Evolutionary conservation across 2,329 filamentous ascomycete genomes (phyloP).

Genomic region (Exophiala calicioides): DNA sequence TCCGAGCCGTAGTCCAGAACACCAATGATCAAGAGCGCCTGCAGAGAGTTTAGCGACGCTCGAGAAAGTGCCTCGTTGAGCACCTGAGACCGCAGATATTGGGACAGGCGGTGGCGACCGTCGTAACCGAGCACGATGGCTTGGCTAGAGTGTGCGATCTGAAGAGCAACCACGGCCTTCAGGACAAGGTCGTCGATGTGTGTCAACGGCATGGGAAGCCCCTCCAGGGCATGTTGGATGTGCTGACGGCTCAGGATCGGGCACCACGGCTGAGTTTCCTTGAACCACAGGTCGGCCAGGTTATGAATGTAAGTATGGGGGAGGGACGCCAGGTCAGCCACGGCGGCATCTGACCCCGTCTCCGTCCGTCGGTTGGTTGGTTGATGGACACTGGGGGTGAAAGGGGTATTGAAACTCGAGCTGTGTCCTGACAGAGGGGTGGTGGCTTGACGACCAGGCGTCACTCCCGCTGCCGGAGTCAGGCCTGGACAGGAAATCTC

Average conservation of each 20-base stretch:
- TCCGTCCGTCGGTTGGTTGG: neutral
- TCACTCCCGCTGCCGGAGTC: conserved; percentile 1
- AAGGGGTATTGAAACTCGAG: conserved; percentile 9
- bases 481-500: conserved; percentile 2
- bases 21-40: conserved; percentile 30
- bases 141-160: conserved; percentile 30
- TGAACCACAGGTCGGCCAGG: conserved; percentile 39
- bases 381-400: conserved; percentile 1
- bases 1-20: conserved; percentile 31
- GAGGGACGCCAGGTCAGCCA: conserved; percentile 26
- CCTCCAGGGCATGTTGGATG: conserved; percentile 21
- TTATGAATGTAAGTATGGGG: conserved; percentile 26
- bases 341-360: conserved; percentile 25
- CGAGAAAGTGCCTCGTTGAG: conserved; percentile 29
- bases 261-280: conserved; percentile 41
- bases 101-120: conserved; percentile 26
- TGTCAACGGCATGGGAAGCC: conserved; percentile 22
- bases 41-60: conserved; percentile 27
- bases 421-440: conserved; percentile 10
- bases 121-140: conserved; percentile 31
- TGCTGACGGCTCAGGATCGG: conserved; percentile 35
- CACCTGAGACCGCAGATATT: conserved; percentile 27
- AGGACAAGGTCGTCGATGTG: conserved; percentile 29
- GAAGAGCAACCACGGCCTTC: conserved; percentile 28
- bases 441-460: conserved; percentile 19